These are phyloP conservation scores for Phialemoniopsis sp. DNA, from an alignment of 2,329 filamentous ascomycete species.

Conservation along the genomic window DNA sequence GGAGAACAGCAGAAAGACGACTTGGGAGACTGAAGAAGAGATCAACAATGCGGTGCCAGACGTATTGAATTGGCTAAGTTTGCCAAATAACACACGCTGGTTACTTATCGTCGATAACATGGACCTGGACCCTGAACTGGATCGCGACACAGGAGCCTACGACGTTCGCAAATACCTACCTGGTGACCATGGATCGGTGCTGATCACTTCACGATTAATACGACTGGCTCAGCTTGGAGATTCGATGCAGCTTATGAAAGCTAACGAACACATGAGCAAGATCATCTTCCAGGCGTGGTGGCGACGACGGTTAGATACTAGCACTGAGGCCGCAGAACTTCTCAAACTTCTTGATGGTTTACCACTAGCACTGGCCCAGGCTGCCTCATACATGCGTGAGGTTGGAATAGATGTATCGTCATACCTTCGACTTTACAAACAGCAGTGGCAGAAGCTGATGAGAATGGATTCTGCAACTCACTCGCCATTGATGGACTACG, in stretches of 20 bases:
- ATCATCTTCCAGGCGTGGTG: constrained; percentile 19
- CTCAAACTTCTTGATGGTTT: constrained; percentile 17
- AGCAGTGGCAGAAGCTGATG: constrained; percentile 8
- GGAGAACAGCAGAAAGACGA: constrained; percentile 6
- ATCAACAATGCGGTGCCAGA: constrained; percentile 8
- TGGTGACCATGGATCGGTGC: constrained; percentile 18
- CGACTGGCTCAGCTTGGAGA: constrained; percentile 13
- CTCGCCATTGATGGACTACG: constrained; percentile 7
- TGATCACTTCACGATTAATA: constrained; percentile 20
- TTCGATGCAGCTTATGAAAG: constrained; percentile 13
- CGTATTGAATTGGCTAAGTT: constrained; percentile 20
- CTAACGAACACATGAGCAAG: constrained; percentile 15
- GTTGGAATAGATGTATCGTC: constrained; percentile 5
- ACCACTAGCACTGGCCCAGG: constrained; percentile 20
- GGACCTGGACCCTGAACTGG: constrained; percentile 16
- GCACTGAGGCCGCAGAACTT: constrained; percentile 10
- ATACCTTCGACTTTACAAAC: constrained; percentile 11
- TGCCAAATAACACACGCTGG: constrained; percentile 19
- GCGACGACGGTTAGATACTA: constrained; percentile 5
- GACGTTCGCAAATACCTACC: constrained; percentile 17
- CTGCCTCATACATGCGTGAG: constrained; percentile 14
- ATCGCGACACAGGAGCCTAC: constrained; percentile 11
- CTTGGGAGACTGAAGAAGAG: constrained; percentile 9
- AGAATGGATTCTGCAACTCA: constrained; percentile 1
- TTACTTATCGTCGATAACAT: constrained; percentile 28